Evolutionary conservation across 2,329 filamentous ascomycete genomes (phyloP), one percentile per base, ranked within the genome.

Genomic region (Colletotrichum eremochloae): DNA sequence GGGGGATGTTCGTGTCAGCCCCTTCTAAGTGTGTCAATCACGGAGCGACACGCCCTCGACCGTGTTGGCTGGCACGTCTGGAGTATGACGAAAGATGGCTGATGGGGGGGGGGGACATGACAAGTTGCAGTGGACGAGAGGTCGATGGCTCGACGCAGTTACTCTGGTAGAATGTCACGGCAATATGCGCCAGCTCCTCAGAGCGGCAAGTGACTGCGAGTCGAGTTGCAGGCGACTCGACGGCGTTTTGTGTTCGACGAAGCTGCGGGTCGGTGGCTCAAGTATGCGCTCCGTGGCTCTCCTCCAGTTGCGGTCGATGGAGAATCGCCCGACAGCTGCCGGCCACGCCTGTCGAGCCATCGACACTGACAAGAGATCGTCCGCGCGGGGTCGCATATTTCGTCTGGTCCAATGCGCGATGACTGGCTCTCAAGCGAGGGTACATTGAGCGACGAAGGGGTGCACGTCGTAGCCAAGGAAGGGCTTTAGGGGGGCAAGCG

Each of bases 131-230:
- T 69, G 65, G 69, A 42, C 29, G 38, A 46, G 15, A 29, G 33
- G 5, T 38, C 44, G 69, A 40, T 48, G n/a, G 38, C 33, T 29
- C 15, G 58, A 67, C 52, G 68, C 68, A 68, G 64, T 15, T 63
- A 57, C 60, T 53, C 20, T 29, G 40, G 48, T n/a, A 36, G 20
- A 48, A 50, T 33, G 60, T 48, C 33, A 60, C 60, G 42, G 60
- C 52, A 38, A 53, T n/a, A 64, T 63, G 57, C 65, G 64, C 33
- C 36, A 18, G 44, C 18, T 40, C 9, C 64, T 57, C 33, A 24
- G 58, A 63, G n/a, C 20, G 69, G 65, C 18, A 63, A 72, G 65
- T 68, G 29, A 44, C 52, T 42, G 65, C 69, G 50, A 55, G 50
- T 18, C 46, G 38, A 33, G 57, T 64, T 64, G 60, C 46, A 63